Conservation (phyloP, 805 yeast genomes). For the Metschnikowia dekortorum region DNA sequence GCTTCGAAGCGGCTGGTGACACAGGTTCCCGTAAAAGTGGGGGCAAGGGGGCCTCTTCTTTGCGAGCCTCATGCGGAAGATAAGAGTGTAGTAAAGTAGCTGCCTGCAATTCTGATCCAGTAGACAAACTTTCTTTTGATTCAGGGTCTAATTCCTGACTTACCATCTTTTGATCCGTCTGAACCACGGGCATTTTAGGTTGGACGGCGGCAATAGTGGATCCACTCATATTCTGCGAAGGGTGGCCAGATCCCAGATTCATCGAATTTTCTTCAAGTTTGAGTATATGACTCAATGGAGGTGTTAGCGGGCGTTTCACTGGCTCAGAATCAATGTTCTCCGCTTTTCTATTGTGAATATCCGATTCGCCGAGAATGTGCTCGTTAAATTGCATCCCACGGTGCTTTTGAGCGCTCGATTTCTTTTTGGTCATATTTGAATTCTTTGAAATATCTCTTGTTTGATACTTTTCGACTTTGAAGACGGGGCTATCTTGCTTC, state of each 20-base stretch:
- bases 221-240: slow-evolving; percentile 2
- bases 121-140: not conserved
- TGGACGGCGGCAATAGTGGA: not conserved
- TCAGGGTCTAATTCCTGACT: not conserved
- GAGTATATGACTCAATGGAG: slow-evolving; percentile 1
- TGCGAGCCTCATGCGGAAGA: too few species aligned
- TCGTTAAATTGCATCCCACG: not conserved
- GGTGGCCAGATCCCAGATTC: not conserved
- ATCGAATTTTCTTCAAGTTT: not conserved
- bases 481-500: not conserved
- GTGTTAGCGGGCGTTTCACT: slow-evolving; percentile 1
- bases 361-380: not conserved
- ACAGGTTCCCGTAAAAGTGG: not conserved
- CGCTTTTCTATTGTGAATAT: not conserved
- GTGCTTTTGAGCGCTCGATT: not conserved
- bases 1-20: not conserved
- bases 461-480: not conserved
- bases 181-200: slow-evolving; percentile 1
- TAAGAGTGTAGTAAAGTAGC: not conserved
- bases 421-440: not conserved
- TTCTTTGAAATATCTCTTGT: not conserved
- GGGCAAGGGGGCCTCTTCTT: not conserved
- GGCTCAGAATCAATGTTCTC: not conserved
- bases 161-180: not conserved
- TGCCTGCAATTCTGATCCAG: not conserved